phyloP scores from a whole-genome alignment of 2,329 filamentous ascomycete species.

The Monosporascus sp. region DNA sequence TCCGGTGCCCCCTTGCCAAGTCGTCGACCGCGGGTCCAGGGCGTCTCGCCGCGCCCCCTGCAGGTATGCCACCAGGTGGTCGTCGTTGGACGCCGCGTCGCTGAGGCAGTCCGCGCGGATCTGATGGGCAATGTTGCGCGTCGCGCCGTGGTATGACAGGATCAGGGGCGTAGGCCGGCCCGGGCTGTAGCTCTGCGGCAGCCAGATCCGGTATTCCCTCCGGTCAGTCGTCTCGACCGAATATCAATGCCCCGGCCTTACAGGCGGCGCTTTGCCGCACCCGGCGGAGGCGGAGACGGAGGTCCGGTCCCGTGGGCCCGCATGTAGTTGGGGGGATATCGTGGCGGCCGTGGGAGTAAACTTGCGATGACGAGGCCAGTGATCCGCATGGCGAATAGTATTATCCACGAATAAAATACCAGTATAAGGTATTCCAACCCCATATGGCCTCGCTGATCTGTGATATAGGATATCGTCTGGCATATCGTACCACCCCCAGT shows the following conservation, averaged over 20 bases:
- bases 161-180: slow-evolving; percentile 35
- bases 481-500: too few relatives aligned
- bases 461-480: too few relatives aligned
- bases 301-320: neutral
- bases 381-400: neutral
- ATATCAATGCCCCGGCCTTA: neutral
- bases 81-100: slow-evolving; percentile 35
- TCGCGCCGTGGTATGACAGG: slow-evolving; percentile 42
- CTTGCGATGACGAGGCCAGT: neutral
- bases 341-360: neutral
- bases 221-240: neutral
- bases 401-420: too few relatives aligned
- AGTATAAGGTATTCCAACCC: too few relatives aligned
- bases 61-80: slow-evolving; percentile 40
- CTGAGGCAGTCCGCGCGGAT: slow-evolving; percentile 40
- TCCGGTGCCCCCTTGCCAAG: slow-evolving; percentile 40
- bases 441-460: too few relatives aligned
- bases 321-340: neutral
- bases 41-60: slow-evolving; percentile 26
- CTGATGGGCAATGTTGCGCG: slow-evolving; percentile 30
- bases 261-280: neutral
- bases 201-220: neutral
- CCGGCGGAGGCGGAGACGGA: neutral
- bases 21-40: slow-evolving; percentile 13
- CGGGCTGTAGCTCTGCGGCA: slow-evolving; percentile 25